Evolutionary conservation across 2,329 filamentous ascomycete species (phyloP), one percentile per base, ranked within the genome.

Genomic region (Shiraia bambusicola): DNA sequence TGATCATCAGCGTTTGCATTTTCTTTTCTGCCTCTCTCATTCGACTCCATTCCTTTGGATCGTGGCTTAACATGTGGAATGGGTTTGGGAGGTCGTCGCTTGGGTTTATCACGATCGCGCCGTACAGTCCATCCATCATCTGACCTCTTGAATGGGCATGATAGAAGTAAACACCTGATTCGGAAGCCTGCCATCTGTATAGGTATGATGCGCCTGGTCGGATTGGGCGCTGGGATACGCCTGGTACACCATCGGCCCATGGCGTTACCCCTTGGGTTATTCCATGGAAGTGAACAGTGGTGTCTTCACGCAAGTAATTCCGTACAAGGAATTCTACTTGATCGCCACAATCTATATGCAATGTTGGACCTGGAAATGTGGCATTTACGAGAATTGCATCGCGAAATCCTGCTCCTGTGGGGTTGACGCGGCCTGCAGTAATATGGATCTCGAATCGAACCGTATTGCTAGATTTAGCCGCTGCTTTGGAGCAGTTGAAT

Each of bases 1-100:
- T 28, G 14, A 36, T 36, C 34, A 36, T 36, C n/a, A 36, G 8
- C 6, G 34, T 36, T 19, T 36, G n/a, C n/a, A 36, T 16, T n/a
- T 28, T 28, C 26, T 28, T 36, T 25, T 36, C 34, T 16, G 34
- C 34, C 24, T 28, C 13, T 28, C 34, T 36, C 34, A 36, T 36
- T 15, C 10, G 11, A 7, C 5, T 16, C 34, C 34, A 36, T 10
- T 36, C 34, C 10, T 14, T 6, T 4, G 24, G 14, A 8, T 36
- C 34, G 19, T 28, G 34, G 27, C 34, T 36, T 6, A 36, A 14
- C 34, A 36, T 36, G 15, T 36, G 34, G 19, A 36, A 36, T 12
- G 34, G 34, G 8, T 14, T 16, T n/a, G n/a, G 11, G 9, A 16
- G 14, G 3, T 36, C 24, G 6, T 27, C 22, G 9, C 13, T 12